Percentiles rank a stretch among this genome's conserved stretches.
Conservation (phyloP, 164 flowering plant species). For the Litsea cubeba region DNA sequence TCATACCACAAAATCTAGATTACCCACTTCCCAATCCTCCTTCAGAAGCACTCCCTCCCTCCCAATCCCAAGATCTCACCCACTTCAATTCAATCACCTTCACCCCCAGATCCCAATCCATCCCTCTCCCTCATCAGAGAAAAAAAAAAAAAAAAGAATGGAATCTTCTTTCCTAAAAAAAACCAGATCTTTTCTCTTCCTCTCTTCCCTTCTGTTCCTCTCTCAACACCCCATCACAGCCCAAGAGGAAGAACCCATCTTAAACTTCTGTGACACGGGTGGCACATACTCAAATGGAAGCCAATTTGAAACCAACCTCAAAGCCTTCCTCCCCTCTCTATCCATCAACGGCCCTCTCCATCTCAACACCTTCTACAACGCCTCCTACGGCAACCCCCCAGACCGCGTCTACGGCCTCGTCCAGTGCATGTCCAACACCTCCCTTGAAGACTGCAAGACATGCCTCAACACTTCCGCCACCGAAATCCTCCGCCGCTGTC, state of each 20-base stretch:
- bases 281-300: conserved; percentile 1
- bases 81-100: no score
- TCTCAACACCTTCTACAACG: conserved; percentile 11
- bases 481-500: background rate
- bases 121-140: no score
- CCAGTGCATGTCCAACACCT: conserved; percentile 23
- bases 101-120: no score
- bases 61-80: no score
- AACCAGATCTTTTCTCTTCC: background rate
- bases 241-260: background rate
- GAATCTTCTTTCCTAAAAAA: no score
- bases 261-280: background rate
- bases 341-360: conserved; percentile 12
- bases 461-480: background rate
- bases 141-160: no score
- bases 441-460: background rate
- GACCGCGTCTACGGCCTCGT: conserved; percentile 23
- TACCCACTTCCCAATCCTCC: no score
- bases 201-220: background rate
- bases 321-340: conserved; percentile 9
- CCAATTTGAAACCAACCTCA: conserved; percentile 22
- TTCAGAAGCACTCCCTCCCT: no score
- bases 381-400: conserved; percentile 14
- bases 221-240: background rate
- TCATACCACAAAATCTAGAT: no score